Percentiles rank a stretch among this genome's conserved stretches.
Conservation (phyloP, 179 eudicot genomes). For the Gypsophila paniculata region DNA sequence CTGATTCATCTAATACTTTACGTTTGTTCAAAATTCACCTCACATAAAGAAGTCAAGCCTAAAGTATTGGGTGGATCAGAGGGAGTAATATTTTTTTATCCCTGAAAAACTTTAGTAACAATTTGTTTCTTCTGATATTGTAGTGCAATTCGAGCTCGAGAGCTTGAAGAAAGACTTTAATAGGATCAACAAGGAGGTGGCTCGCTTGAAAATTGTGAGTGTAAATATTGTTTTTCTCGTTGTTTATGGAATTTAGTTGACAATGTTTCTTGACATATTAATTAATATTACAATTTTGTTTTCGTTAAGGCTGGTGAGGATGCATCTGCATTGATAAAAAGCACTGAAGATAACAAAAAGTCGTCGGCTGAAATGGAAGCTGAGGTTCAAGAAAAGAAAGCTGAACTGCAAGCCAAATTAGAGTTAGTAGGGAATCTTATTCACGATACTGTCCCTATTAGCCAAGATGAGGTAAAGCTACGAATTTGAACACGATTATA, state of each 20-base stretch:
- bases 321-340: constrained; percentile 56
- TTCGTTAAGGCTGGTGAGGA: constrained; percentile 54
- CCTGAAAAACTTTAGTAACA: background rate
- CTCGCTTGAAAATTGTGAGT: constrained; percentile 65
- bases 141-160: constrained; percentile 78
- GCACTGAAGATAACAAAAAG: constrained; percentile 61
- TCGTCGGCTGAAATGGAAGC: constrained; percentile 45
- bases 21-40: no score
- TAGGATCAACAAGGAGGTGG: constrained; percentile 60
- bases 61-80: no score
- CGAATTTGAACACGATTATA: background rate
- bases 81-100: no score
- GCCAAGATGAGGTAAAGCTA: constrained; percentile 61
- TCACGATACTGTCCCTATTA: constrained; percentile 70
- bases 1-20: no score
- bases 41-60: no score
- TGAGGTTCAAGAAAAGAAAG: constrained; percentile 63
- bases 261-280: no score
- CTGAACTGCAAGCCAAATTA: constrained; percentile 52
- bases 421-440: constrained; percentile 70
- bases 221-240: background rate
- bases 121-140: background rate
- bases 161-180: constrained; percentile 60
- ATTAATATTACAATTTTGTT: background rate
- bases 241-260: no score